A percentile compares a stretch with the other conserved stretches of the same genome.
These are phyloP conservation scores for Penicillium pancosmium DNA, from an alignment of 495 filamentous ascomycete genomes.

Conservation along the genomic window DNA sequence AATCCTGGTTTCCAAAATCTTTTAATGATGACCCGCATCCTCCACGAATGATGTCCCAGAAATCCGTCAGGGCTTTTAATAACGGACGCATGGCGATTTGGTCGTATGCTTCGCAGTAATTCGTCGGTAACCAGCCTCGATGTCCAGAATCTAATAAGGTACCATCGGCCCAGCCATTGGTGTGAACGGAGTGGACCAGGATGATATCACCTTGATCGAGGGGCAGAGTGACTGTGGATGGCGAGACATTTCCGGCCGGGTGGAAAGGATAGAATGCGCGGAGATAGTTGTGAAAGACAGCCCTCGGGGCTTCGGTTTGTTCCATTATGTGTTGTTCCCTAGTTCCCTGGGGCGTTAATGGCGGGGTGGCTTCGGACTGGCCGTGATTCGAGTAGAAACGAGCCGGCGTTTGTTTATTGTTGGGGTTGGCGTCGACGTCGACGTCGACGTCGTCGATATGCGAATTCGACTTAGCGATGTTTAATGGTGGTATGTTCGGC, in stretches of 20 bases:
- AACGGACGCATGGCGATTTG: conserved; percentile 81
- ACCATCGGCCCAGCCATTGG: conserved; percentile 98
- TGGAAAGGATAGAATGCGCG: conserved; percentile 96
- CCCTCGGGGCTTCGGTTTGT: conserved; percentile 49
- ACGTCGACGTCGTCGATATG: conserved; percentile 50
- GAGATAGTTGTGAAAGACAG: conserved; percentile 90
- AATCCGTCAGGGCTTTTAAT: conserved; percentile 82
- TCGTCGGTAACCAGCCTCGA: conserved; percentile 96
- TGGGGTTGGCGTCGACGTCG: conserved; percentile 39
- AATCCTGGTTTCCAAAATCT: conserved; percentile 83
- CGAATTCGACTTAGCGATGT: conserved; percentile 66
- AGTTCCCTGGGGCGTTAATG: conserved; percentile 67
- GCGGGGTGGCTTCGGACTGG: conserved; percentile 66
- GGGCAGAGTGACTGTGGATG: conserved; percentile 81
- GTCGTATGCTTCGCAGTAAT: conserved; percentile 96
- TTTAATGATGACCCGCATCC: conserved; percentile 64
- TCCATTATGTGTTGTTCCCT: conserved; percentile 53
- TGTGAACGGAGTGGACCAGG: conserved; percentile 94
- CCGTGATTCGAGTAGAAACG: conserved; percentile 35
- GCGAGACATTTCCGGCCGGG: conserved; percentile 69
- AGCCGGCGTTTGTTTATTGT: conserved; percentile 20
- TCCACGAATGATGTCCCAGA: conserved; percentile 88
- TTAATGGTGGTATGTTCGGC: conserved; percentile 69
- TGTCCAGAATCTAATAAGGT: conserved; percentile 87
- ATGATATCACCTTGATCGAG: conserved; percentile 91